A percentile compares a stretch with the other conserved stretches of the same genome.
Conservation (phyloP, 129 eudicot genomes). For the Heracleum sosnowskyi region DNA sequence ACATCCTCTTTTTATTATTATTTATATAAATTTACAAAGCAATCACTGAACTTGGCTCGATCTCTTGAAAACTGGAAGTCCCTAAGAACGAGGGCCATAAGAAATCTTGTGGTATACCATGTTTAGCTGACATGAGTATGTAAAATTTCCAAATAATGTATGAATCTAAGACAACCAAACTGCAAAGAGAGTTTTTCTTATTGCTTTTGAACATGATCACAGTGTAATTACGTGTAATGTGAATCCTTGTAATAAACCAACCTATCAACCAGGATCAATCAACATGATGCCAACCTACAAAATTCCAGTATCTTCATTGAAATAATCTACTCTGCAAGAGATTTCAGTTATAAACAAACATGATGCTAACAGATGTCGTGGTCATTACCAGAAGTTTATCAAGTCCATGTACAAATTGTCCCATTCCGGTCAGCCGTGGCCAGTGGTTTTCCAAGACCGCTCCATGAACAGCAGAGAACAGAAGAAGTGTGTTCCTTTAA, state of each 20-base stretch:
- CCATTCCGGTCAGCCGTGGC: slow-evolving; percentile 82
- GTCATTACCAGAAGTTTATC: slow-evolving; percentile 17
- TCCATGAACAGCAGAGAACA: slow-evolving; percentile 86
- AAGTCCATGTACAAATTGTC: slow-evolving; percentile 63
- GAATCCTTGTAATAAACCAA: background rate
- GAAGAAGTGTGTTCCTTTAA: slow-evolving; percentile 69
- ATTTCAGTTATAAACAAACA: background rate
- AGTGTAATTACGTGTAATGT: background rate
- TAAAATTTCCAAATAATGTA: background rate
- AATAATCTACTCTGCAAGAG: slow-evolving; percentile 1
- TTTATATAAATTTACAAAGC: background rate
- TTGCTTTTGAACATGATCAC: background rate
- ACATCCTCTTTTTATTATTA: background rate
- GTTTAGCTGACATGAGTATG: background rate
- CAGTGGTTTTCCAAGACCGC: slow-evolving; percentile 79
- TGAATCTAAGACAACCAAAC: background rate
- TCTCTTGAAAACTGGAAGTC: background rate
- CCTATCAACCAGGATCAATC: background rate
- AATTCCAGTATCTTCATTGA: background rate
- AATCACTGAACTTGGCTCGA: background rate
- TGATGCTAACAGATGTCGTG: background rate
- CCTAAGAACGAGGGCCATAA: background rate
- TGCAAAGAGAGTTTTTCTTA: background rate
- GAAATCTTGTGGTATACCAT: background rate
- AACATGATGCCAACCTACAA: background rate